Evolutionary conservation across 129 eudicot species (phyloP).

Genomic region (Erigeron canadensis): DNA sequence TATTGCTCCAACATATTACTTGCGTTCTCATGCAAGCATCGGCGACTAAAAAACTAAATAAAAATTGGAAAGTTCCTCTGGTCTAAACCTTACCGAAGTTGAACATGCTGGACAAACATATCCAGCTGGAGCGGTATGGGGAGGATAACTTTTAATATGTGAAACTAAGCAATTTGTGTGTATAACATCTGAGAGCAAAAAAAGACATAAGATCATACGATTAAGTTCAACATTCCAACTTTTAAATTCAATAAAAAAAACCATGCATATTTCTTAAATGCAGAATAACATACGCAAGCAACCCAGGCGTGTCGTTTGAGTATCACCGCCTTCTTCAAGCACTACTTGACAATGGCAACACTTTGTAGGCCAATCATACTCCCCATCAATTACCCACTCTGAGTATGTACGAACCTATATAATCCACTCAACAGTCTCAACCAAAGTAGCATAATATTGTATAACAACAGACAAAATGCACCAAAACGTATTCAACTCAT

Average conservation of each 20-base stretch:
- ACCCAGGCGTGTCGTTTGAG: constrained; percentile 82
- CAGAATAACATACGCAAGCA: constrained; percentile 81
- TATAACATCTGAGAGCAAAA: constrained; percentile 50
- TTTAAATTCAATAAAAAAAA: constrained; percentile 8
- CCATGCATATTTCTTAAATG: constrained; percentile 15
- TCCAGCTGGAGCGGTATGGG: constrained; percentile 97
- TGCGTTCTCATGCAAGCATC: neutral
- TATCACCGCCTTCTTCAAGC: constrained; percentile 60
- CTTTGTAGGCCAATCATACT: constrained; percentile 91
- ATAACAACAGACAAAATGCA: neutral
- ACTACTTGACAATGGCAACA: constrained; percentile 74
- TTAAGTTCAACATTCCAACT: neutral
- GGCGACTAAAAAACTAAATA: neutral
- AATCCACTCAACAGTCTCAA: constrained; percentile 11
- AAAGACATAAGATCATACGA: constrained; percentile 14
- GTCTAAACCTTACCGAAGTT: constrained; percentile 58
- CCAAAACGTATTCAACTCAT: neutral
- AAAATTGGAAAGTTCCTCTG: neutral
- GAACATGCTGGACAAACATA: constrained; percentile 86
- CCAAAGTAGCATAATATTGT: neutral
- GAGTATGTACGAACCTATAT: constrained; percentile 85
- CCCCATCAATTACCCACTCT: constrained; percentile 99
- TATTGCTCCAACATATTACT: constrained; percentile 4
- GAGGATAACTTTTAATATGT: constrained; percentile 70
- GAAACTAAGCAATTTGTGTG: constrained; percentile 90